Base-by-base conservation (phyloP, 1,284 basidiomycete species). In the Ustilago tritici region DNA sequence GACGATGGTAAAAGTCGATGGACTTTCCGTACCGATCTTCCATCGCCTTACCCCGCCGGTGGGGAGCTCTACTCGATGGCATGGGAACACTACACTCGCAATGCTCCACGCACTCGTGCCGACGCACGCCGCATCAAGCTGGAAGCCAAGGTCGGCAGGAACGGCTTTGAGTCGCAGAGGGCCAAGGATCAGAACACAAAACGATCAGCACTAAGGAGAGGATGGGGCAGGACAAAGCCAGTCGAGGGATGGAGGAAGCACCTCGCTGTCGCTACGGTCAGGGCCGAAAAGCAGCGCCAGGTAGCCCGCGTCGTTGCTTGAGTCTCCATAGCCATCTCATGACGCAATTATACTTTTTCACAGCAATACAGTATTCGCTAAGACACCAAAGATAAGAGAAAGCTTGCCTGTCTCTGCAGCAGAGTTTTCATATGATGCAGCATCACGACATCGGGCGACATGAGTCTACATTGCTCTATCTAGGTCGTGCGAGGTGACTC, bases 21-120 rank as follows among this genome's bases (percentile, higher is more conserved):
- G 75, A 70, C 62, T 2, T 84, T 76, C 80, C 73, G 76, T 23
- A 78, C 78, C 46, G 84, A 85, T 58, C 73, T 85, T 14, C 81
- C 84, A 15, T 81, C 82, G 2, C 84, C 84, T 0, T 85, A 84
- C 65, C 80, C 82, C 0, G 82, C 84, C 0, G 73, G 69, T 9
- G 80, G 79, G 4, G 84, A 85, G 46, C 76, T 85, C 61, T 85
- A 81, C 66, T 76, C 78, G 32, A 73, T 85, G 61, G 83, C 84
- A 1, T 85, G 83, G 83, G 84, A 85, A 62, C 75, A 80, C 52
- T 85, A 86, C 60, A 82, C 77, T 2, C 76, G 79, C 57, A 82
- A 82, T 31, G 70, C 84, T 15, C 84, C 84, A 11, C 67, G 84
- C n/a, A 77, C 80, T 2, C 78, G 84, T 49, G 74, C 77, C 52